Evolutionary conservation across 345 rosid species (phyloP), one percentile per base, ranked within the genome.

Genomic region (Gossypium sturtianum): DNA sequence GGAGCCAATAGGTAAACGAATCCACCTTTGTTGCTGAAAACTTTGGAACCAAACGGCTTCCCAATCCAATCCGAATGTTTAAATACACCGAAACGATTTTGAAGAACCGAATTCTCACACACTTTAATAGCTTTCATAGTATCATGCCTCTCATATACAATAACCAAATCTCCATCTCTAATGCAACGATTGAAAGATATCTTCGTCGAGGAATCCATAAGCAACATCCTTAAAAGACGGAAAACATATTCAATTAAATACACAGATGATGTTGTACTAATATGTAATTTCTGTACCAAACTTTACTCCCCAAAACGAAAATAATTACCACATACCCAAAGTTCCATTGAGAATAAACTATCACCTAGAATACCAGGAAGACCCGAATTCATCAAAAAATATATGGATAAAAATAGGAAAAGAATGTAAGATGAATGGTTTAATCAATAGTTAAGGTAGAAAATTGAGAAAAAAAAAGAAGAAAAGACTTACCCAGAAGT

Each of bases 51-150:
- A 77, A 93, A 89, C 7, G 93, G 90, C 89, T 88, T 95, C 38
- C 98, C 97, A 1, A 95, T 88, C 99, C 99, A 95, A 67, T 95
- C 98, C 0, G 94, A 84, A 75, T 91, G 99, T 43, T 88, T 89
- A 71, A 89, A 95, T 0, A 81, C 78, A 43, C 98, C 99, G 47
- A 93, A 95, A 19, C 99, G 97, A 84, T 95, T 95, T 80, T 91
- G 97, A 43, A 93, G 88, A 34, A 88, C 88, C 8, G 81, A 85
- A 9, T 78, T 80, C 82, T 84, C 86, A 44, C 85, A 71, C 70
- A 90, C 96, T 76, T 82, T 81, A 54, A 90, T 85, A 1, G 98
- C 93, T 79, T 93, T 95, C 97, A 93, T 93, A 12, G 64, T 70
- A 52, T 93, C 99, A 74, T 91, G 91, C 76, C 89, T 91, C 87